Evolutionary conservation across 352 stramenopile species (phyloP), one percentile per base, ranked within the genome.

Genomic region (Globisporangium camurandrum): DNA sequence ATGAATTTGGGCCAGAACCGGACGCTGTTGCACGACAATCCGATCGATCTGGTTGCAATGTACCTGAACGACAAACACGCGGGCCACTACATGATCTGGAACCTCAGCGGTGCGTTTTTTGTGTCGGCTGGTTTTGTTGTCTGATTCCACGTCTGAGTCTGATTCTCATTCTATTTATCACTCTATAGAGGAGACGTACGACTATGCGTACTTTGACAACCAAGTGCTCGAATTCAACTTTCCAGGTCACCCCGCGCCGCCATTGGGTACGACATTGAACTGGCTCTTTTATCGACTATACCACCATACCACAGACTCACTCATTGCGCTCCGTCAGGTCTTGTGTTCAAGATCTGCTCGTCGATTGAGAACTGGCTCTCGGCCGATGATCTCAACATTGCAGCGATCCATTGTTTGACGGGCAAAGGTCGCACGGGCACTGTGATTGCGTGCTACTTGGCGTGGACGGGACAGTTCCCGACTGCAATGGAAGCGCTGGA

Each of bases 81-180:
- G 12, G 90, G 90, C n/a, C 78, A 97, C 54, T 98, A 96, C 66
- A 98, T 99, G 90, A 96, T 99, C 51, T 98, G 93, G 91, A 99
- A 99, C 69, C 64, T 99, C 17, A 97, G 84, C 53, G 75, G 74
- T 86, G 57, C 37, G 48, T 34, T n/a, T n/a, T n/a, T n/a, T n/a
- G 34, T 14, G 34, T 24, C 33, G 23, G 3, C 40, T 57, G 10
- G 1, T 37, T 26, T 26, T 26, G 43, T n/a, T 12, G 33, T 39
- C 9, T n/a, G 17, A 12, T 39, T 3, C 33, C 19, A 12, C 42
- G 16, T 28, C 27, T 36, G 20, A 41, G 40, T 22, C 17, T n/a
- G 33, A 22, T 16, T 42, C 14, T 39, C 33, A 12, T 19, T 6
- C 8, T 11, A 30, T 16, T 33, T 67, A 17, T 51, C 30, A 14